Evolutionary conservation across 2,329 filamentous ascomycete species (phyloP).

Genomic region (Didymella glomerata): DNA sequence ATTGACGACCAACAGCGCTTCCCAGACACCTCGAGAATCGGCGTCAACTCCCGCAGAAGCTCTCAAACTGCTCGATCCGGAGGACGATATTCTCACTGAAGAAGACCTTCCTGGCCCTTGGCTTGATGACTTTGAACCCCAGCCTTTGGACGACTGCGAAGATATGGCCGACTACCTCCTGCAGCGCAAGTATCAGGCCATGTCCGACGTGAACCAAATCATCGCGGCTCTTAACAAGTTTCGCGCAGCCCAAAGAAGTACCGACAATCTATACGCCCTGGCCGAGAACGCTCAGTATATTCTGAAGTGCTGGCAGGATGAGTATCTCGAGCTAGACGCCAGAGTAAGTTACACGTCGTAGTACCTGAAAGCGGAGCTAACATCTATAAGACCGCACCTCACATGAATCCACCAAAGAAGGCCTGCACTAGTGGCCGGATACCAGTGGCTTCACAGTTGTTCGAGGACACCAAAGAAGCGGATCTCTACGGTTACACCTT

Average conservation of each 20-base stretch:
- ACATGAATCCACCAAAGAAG: conserved; percentile 61
- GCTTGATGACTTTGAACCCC: conserved; percentile 38
- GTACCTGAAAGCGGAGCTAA: conserved; percentile 7
- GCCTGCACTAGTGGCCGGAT: conserved; percentile 58
- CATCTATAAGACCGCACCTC: conserved; percentile 56
- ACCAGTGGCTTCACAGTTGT: conserved; percentile 58
- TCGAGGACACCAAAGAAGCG: conserved; percentile 68
- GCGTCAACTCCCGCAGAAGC: conserved; percentile 38
- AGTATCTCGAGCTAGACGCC: conserved; percentile 65
- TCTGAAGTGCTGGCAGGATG: conserved; percentile 65
- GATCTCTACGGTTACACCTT: conserved; percentile 68
- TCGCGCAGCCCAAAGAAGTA: conserved; percentile 54
- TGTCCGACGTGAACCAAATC: conserved; percentile 55
- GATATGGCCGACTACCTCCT: conserved; percentile 54
- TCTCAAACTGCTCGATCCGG: conserved; percentile 39
- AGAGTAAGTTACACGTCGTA: conserved; percentile 33
- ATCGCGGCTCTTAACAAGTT: conserved; percentile 55
- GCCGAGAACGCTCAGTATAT: conserved; percentile 63
- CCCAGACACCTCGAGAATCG: conserved; percentile 40
- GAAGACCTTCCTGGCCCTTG: conserved; percentile 51
- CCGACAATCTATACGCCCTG: conserved; percentile 63
- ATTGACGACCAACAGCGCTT: conserved; percentile 30
- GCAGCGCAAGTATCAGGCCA: conserved; percentile 52
- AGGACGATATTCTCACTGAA: conserved; percentile 48
- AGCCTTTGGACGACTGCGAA: conserved; percentile 47